These are phyloP conservation scores for Neurospora terricola DNA, from an alignment of 495 filamentous ascomycete species.

Conservation along the genomic window DNA sequence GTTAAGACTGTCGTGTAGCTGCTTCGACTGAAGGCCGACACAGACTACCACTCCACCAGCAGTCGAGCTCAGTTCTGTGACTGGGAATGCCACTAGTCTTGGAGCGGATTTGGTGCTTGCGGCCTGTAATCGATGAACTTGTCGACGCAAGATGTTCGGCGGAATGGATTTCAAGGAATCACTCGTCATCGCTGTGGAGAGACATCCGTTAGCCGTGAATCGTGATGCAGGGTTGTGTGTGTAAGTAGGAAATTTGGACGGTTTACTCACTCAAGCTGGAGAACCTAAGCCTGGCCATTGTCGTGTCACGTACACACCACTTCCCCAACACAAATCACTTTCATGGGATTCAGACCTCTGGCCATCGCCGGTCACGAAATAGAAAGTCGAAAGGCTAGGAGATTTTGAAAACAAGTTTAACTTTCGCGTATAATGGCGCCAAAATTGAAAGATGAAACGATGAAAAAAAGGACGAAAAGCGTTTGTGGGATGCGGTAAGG, in stretches of 20 bases:
- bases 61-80: neutral
- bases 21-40: neutral
- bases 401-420: neutral
- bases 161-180: neutral
- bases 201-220: neutral
- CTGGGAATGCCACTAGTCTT: neutral
- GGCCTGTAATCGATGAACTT: neutral
- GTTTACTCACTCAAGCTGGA: neutral
- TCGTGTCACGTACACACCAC: neutral
- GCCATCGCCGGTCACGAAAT: neutral
- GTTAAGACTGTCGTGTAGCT: neutral
- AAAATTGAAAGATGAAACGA: neutral
- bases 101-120: neutral
- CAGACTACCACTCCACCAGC: neutral
- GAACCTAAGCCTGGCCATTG: neutral
- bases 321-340: neutral
- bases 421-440: neutral
- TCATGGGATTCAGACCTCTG: neutral
- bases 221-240: neutral
- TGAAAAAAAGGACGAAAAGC: neutral
- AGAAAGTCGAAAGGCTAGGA: neutral
- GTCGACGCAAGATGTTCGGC: neutral
- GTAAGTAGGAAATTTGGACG: neutral
- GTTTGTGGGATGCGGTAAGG: neutral
- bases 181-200: neutral